Evolutionary conservation across 2,329 filamentous ascomycete genomes (phyloP).

Genomic region (Passalora sequoiae): DNA sequence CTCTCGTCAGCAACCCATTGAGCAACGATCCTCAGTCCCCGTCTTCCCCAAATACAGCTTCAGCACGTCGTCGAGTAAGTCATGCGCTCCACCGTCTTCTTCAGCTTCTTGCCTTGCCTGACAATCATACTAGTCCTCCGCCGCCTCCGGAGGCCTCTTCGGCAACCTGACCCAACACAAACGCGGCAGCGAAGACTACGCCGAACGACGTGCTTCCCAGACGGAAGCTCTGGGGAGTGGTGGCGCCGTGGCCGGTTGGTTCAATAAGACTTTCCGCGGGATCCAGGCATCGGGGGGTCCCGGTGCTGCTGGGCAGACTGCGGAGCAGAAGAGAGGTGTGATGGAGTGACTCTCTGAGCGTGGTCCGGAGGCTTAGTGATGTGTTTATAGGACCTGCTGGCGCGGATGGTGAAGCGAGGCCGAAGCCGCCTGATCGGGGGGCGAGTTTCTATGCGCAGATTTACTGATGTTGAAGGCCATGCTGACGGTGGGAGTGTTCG

Average conservation of each 20-base stretch:
- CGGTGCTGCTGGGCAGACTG: too few species aligned
- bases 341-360: constrained; percentile 12
- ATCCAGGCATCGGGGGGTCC: too few species aligned
- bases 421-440: not conserved
- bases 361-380: not conserved
- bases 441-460: constrained; percentile 1
- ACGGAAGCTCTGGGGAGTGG: constrained; percentile 4
- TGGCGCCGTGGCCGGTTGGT: constrained; percentile 10
- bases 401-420: not conserved
- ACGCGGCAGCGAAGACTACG: constrained; percentile 32
- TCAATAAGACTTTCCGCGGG: constrained; percentile 11
- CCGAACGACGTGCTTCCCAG: constrained; percentile 27
- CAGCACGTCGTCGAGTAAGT: constrained; percentile 15
- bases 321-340: constrained; percentile 8
- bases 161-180: constrained; percentile 27
- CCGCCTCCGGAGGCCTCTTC: constrained; percentile 25
- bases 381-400: not conserved
- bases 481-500: too few species aligned
- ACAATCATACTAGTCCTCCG: constrained; percentile 18
- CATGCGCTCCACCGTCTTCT: not conserved
- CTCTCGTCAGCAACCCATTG: constrained; percentile 25
- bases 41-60: constrained; percentile 11
- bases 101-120: not conserved
- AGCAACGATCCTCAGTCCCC: constrained; percentile 19
- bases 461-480: too few species aligned